Percentiles rank a stretch among this genome's conserved stretches.
Evolutionary conservation across 2,329 filamentous ascomycete genomes (phyloP).

Genomic region (Aspergillus arachidicola): DNA sequence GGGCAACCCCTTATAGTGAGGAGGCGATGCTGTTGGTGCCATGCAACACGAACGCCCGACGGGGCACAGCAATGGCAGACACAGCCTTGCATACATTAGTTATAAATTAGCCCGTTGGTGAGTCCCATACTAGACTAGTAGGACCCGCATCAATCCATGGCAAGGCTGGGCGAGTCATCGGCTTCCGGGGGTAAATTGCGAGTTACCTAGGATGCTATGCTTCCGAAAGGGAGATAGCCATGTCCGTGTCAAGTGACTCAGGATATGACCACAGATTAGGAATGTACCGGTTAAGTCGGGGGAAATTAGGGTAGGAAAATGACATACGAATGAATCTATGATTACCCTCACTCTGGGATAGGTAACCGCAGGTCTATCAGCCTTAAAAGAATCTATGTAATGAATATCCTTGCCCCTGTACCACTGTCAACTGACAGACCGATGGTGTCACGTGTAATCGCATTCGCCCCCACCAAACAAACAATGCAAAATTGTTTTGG

Average conservation of each 20-base stretch:
- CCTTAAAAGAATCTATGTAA: too few relatives aligned
- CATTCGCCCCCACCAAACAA: slow-evolving; percentile 17
- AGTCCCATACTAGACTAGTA: not conserved
- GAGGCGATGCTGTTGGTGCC: not conserved
- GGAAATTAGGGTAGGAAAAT: not conserved
- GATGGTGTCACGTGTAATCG: slow-evolving; percentile 8
- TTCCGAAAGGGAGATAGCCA: not conserved
- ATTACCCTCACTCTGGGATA: not conserved
- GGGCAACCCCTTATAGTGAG: not conserved
- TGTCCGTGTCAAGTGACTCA: not conserved
- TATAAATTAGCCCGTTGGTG: not conserved
- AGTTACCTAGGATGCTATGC: not conserved
- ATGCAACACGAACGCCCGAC: slow-evolving; percentile 2
- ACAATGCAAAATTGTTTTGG: slow-evolving; percentile 27
- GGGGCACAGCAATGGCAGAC: not conserved
- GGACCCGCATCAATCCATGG: not conserved
- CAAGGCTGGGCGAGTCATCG: slow-evolving; percentile 1
- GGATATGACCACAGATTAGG: not conserved
- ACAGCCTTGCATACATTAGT: not conserved
- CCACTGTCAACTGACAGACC: not conserved
- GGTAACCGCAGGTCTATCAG: too few relatives aligned
- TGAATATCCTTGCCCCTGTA: too few relatives aligned
- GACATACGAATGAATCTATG: not conserved
- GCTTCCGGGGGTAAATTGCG: not conserved
- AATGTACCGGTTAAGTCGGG: not conserved